These are phyloP conservation scores for Bonnemaisonia californica DNA, from an alignment of 31 red algal species.

Conservation along the genomic window DNA sequence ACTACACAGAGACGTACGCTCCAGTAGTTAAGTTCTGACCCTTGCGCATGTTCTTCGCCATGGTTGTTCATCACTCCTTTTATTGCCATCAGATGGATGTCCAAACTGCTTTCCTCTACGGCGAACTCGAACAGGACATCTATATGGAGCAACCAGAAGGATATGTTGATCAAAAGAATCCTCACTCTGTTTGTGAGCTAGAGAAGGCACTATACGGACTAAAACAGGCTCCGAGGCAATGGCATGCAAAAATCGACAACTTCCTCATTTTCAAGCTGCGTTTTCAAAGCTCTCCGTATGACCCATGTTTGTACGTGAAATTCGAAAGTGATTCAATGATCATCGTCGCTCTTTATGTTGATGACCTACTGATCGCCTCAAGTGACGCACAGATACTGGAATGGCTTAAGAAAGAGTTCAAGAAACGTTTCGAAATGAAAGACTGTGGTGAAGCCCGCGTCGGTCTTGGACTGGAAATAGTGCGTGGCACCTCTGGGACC, in stretches of 20 bases:
- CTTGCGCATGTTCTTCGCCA: neutral
- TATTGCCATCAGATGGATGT: slow-evolving; percentile 25
- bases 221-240: slow-evolving; percentile 16
- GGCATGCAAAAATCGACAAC: too few relatives aligned
- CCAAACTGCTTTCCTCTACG: slow-evolving; percentile 19
- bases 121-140: too few relatives aligned
- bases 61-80: neutral
- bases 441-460: too few relatives aligned
- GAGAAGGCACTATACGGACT: slow-evolving; percentile 8
- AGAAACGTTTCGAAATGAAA: too few relatives aligned
- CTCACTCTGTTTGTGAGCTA: neutral
- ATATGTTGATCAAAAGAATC: too few relatives aligned
- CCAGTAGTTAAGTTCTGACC: slow-evolving; percentile 11
- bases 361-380: slow-evolving; percentile 14
- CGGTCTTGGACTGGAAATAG: too few relatives aligned
- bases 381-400: neutral
- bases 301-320: slow-evolving; percentile 29
- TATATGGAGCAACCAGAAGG: too few relatives aligned
- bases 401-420: too few relatives aligned
- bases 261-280: slow-evolving; percentile 2
- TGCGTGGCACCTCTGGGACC: too few relatives aligned
- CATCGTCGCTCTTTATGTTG: slow-evolving; percentile 26
- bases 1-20: slow-evolving; percentile 38
- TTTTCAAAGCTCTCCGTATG: too few relatives aligned
- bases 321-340: neutral